Evolutionary conservation across 441 rosid genomes (phyloP), one percentile per base, ranked within the genome.

Genomic region (Raphanus hybrid): DNA sequence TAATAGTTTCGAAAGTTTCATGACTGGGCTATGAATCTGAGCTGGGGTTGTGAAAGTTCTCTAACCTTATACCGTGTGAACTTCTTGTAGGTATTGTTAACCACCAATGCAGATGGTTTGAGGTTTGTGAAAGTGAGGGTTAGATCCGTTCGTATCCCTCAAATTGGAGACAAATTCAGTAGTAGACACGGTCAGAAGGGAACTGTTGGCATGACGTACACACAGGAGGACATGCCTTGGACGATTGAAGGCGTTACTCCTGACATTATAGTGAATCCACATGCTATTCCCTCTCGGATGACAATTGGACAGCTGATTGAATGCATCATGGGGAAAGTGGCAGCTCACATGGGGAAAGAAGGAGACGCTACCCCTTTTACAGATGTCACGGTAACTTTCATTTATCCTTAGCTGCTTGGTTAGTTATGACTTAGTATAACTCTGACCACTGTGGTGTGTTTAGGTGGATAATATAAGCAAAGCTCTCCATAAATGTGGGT

Each of bases 221-320:
- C 99, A 0, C 99, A 96, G 76, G 99, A 93, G 78, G 99, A 96
- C 84, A 96, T 96, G 98, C 97, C 98, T 26, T 96, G 99, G 99
- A 96, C 97, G 2, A 86, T 89, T 73, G 99, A 96, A 86, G 99
- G 99, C 81, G 88, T 93, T 68, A 88, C 94, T 8, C 99, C 99
- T 1, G 97, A 96, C 76, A 91, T 96, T 27, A 87, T 96, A 23
- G 97, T 96, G 80, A 96, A 96, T 74, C 99, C 98, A 8, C 98
- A 96, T 84, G 99, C 99, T 74, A 93, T 96, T 86, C 99, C 99
- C 63, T 96, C 98, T 71, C 97, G 97, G 23, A 96, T 96, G 99
- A 96, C 98, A 7, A 93, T 93, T 70, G 97, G 99, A 57, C 99
- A 96, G 91, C 97, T 93, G 59, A 93, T 96, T 71, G 98, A 96